Evolutionary conservation across 2,329 filamentous ascomycete species (phyloP), one percentile per base, ranked within the genome.

Genomic region (Calonectria pseudoturangicola): DNA sequence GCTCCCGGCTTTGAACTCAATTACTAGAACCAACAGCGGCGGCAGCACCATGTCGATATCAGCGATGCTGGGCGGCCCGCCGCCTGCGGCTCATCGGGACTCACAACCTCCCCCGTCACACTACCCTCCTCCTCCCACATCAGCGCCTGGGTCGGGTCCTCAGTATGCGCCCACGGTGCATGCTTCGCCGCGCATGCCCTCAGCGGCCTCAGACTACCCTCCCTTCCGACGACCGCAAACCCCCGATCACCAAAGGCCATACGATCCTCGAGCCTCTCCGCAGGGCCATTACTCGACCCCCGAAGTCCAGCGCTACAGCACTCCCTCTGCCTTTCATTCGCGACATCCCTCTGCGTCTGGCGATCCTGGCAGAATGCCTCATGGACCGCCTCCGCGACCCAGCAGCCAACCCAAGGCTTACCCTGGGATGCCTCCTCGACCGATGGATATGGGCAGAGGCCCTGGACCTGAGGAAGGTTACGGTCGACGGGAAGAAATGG

Each of bases 191-290:
- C 85, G 88, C 48, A 88, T 91, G 85, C 88, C 87, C 70, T 87
- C 87, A 30, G 84, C 88, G 2, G 86, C 88, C 0, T 83, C 90
- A 73, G 92, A 94, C 21, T 93, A 93, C 73, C 86, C 85, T 65
- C 87, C 89, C 6, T 93, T 90, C 81, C 88, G 92, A 74, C 88
- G 93, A 73, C 93, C 93, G 2, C 92, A 94, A 71, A 95, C 93
- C 0, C 93, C 93, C n/a, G 93, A 95, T 54, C 91, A 92, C 73
- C 86, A 88, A 58, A 88, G 90, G 78, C 85, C 86, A 68, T 90
- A 91, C 84, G 87, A 87, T 73, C 85, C 84, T 47, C 84, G 89
- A 78, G 85, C 84, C 28, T 90, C 89, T 16, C 88, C 89, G 7
- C 85, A 88, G 76, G 85, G 84, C 67, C 82, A 86, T 47, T 90